Base-by-base conservation (phyloP, 1,139 yeast genomes). In the Yamadazyma friedrichii region DNA sequence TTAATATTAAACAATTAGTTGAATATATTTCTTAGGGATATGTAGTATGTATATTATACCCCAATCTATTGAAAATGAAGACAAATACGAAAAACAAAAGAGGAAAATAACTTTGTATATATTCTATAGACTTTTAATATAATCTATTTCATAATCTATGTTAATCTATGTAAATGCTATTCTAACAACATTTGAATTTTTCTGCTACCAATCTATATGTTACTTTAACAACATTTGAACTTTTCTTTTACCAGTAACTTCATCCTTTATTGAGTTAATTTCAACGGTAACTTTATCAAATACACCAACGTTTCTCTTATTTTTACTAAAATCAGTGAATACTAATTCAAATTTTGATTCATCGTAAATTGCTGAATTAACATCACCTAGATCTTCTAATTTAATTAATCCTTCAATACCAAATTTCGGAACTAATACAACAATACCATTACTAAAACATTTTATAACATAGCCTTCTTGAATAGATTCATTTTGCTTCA, bases 371-470 rank as follows among this genome's bases (percentile, higher is more conserved):
- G 91, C 89, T 33, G 80, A 64, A 45, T 74, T 73, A 16, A 74
- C 79, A 47, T 87, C 86, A 15, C 84, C 82, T 51, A 93, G 62
- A 52, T 80, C 82, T 49, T 88, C 95, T 46, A 88, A 62, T 59
- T 86, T 87, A 50, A 94, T 88, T 55, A 93, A 70, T 42, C 97
- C 94, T 67, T 94, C 99, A 41, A 94, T 91, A 42, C 98, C 98
- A 65, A 88, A 91, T 60, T 86, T 87, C n/a, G 98, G 98, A 20
- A 94, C 98, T 40, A 93, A 68, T 4, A 93, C 95, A 28, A 91
- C 97, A 47, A 94, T 80, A 64, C 98, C 99, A 60, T 94, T 94
- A 49, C 88, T 84, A 62, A 93, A 91, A 33, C 94, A 93, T 61
- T 88, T 88, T 54, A 91, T 89, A 31, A 91, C 84, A 55, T 88